Base-by-base conservation (phyloP, 2,329 filamentous ascomycete species). In the Xylariomycetidae sp. region DNA sequence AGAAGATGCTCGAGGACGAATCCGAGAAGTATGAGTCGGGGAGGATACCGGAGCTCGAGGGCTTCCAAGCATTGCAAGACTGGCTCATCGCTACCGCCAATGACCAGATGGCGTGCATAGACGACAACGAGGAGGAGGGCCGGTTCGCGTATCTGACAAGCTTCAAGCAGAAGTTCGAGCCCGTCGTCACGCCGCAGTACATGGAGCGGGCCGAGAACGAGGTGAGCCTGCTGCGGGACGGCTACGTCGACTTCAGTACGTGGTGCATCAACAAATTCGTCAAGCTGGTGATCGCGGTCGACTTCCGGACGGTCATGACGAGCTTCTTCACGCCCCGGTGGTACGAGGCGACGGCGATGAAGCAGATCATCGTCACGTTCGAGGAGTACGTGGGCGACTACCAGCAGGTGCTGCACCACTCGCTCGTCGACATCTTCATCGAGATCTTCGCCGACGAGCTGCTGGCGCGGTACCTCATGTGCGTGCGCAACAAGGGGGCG, bases 81-180 rank as follows among this genome's bases (percentile, higher is more conserved):
- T 98, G 90, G 88, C 82, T 98, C 36, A 81, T 98, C 33, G 89
- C 92, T 28, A 88, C 94, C 37, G 92, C 94, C 48, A 98, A 98
- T 64, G 92, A 98, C 63, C 92, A 98, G 61, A 97, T 98, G 57
- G 89, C 89, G 36, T 96, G 88, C 61, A 95, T 98, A 53, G 92
- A 97, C 59, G 94, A 97, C 54, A 84, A 84, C 46, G 83, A 87
- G 41, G 83, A 86, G 33, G 78, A 80, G 33, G 78, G 77, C 39
- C 80, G 83, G 19, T 68, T 85, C 16, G 86, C 85, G 18, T 96
- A 96, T 64, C 74, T 97, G 31, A 82, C 86, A 4, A 82, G 83
- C 51, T 96, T 96, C 76, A 80, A 80, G 48, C 78, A 82, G 48
- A 87, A 92, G 53, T 84, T 94, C 54, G 84, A 87, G 55, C 73